Evolutionary conservation across 139 green algal species (phyloP), one percentile per base, ranked within the genome.

Genomic region (Ostreobium quekettii): DNA sequence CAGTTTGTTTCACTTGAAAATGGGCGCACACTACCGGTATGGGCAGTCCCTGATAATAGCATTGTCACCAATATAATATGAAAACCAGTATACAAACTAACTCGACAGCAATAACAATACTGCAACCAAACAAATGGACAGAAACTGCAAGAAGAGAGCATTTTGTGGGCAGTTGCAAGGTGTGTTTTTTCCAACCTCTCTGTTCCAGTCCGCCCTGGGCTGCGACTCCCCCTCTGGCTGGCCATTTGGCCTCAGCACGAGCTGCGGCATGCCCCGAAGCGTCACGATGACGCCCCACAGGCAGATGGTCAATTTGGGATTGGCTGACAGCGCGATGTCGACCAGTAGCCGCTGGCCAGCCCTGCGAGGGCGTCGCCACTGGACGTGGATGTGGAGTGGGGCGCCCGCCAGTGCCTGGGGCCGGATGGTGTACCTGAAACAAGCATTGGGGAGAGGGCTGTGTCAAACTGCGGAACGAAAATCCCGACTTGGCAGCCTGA

Each of bases 201-300:
- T 19, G 42, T 19, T 53, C 42, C 42, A 53, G 11, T 53, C 42
- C 19, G 42, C 42, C 42, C 19, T 53, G 11, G 42, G 42, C 15
- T 11, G 11, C 19, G 42, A 53, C 42, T 53, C 19, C 19, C 42
- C 42, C 19, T 53, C 15, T 26, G 42, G 42, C 15, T 11, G 42
- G 42, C 42, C 42, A 26, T 53, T 11, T n/a, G n/a, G n/a, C 42
- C 19, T 19, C 42, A 53, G 15, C 42, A 19, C 11, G 15, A 53
- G 19, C 15, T 53, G 42, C 42, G 26, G 37, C 19, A 68, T 57
- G 35, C 61, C 61, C 35, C 53, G 49, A 5, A 68, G 36, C 7
- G 7, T 48, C 22, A 68, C 61, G 3, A 38, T 68, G 7, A 68
- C 61, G 8, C 61, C 61, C 61, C 61, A 68, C 4, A 68, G 36